These are phyloP conservation scores for Madurella mycetomatis DNA, from an alignment of 2,329 filamentous ascomycete species.

Conservation along the genomic window DNA sequence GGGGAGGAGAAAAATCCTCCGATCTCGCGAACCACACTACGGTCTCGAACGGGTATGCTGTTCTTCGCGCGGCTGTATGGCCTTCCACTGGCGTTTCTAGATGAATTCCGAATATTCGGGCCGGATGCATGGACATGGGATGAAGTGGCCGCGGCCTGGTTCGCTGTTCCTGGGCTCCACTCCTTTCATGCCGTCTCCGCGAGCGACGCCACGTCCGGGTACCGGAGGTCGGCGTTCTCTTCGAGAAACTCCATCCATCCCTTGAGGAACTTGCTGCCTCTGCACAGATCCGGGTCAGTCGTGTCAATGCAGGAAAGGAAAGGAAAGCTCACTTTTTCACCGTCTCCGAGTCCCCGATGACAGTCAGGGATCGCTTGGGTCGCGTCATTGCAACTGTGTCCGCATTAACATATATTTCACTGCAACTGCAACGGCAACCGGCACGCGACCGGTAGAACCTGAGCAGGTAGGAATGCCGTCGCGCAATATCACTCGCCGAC, in stretches of 20 bases:
- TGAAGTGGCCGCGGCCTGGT: neutral
- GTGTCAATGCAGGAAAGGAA: neutral
- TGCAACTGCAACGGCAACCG: neutral
- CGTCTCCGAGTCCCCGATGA: slow-evolving; percentile 93
- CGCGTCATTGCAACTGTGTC: slow-evolving; percentile 87
- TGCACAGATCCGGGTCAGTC: slow-evolving; percentile 36
- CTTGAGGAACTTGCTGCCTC: slow-evolving; percentile 80
- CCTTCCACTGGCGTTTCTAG: slow-evolving; percentile 3
- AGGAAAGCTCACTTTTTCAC: slow-evolving; percentile 66
- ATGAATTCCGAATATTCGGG: slow-evolving; percentile 4
- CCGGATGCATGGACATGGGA: slow-evolving; percentile 9
- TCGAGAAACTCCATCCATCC: slow-evolving; percentile 90
- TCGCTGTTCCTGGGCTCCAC: slow-evolving; percentile 4
- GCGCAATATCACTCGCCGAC: slow-evolving; percentile 1
- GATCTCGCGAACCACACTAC: neutral
- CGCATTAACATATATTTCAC: slow-evolving; percentile 26
- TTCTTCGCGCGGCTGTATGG: neutral
- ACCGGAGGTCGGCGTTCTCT: slow-evolving; percentile 83
- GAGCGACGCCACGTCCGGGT: slow-evolving; percentile 62
- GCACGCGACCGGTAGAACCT: neutral
- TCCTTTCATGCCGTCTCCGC: slow-evolving; percentile 26
- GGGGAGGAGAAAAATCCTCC: neutral
- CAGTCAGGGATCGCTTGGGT: slow-evolving; percentile 80
- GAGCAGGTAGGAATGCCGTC: neutral
- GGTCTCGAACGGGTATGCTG: neutral